Evolutionary conservation across 257 asterid genomes (phyloP).

Genomic region (Solanum chaucha): DNA sequence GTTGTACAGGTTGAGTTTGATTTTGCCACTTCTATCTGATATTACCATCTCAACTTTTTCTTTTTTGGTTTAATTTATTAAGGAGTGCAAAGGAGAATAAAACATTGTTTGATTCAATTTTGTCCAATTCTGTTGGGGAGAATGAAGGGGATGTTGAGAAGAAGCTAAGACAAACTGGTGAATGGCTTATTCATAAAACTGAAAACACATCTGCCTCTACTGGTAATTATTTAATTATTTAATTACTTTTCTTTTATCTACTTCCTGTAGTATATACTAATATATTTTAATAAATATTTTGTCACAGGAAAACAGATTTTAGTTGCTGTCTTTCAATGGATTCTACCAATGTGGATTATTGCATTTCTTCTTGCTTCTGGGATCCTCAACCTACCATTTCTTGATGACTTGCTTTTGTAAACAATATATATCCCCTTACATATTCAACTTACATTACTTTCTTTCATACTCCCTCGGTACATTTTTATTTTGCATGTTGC

Average conservation of each 20-base stretch:
- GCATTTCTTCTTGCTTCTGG: slow-evolving; percentile 58
- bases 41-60: background rate
- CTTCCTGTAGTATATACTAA: background rate
- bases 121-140: slow-evolving; percentile 38
- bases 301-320: slow-evolving; percentile 61
- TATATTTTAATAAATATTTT: background rate
- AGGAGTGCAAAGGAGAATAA: slow-evolving; percentile 27
- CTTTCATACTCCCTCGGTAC: too few species aligned
- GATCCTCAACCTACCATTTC: slow-evolving; percentile 38
- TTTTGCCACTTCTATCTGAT: too few species aligned
- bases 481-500: too few species aligned
- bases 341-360: slow-evolving; percentile 53
- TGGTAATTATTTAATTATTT: slow-evolving; percentile 18
- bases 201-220: slow-evolving; percentile 38
- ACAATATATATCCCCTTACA: background rate
- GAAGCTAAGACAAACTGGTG: slow-evolving; percentile 69
- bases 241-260: background rate
- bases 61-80: background rate
- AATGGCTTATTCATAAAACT: slow-evolving; percentile 43
- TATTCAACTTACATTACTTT: too few species aligned
- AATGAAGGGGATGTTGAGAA: slow-evolving; percentile 61
- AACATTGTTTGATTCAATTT: slow-evolving; percentile 29
- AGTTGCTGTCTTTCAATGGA: slow-evolving; percentile 32
- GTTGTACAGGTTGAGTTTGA: too few species aligned
- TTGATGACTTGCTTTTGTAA: slow-evolving; percentile 43